phyloP scores from a whole-genome alignment of 495 filamentous ascomycete genomes.

The Podospora pseudopauciseta region DNA sequence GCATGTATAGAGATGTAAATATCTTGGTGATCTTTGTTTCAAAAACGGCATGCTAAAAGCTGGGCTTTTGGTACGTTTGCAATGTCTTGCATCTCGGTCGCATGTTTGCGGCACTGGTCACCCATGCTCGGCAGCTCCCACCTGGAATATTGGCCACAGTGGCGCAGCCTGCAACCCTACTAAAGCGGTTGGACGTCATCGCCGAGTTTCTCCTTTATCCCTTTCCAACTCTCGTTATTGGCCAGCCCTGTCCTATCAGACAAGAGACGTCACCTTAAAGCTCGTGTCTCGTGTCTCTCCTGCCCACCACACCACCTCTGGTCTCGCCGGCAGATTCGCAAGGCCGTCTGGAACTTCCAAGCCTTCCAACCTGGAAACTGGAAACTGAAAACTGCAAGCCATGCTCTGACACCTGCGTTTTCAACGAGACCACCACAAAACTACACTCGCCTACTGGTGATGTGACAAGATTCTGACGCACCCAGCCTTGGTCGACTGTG shows the following conservation, averaged over 20 bases:
- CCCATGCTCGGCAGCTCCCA: background rate
- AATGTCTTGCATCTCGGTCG: background rate
- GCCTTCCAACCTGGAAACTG: background rate
- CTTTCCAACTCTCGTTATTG: background rate
- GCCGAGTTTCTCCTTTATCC: background rate
- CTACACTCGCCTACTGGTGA: background rate
- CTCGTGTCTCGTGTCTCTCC: conserved; percentile 4
- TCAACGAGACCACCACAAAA: too few relatives aligned
- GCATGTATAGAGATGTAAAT: background rate
- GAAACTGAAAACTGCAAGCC: too few relatives aligned
- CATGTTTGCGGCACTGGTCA: conserved; percentile 3
- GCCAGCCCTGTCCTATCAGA: background rate
- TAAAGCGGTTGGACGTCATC: conserved; percentile 4
- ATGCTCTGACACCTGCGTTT: too few relatives aligned
- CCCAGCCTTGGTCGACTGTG: background rate
- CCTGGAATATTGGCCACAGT: background rate
- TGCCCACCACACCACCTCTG: background rate
- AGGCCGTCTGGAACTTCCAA: background rate
- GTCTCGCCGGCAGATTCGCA: background rate
- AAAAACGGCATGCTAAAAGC: background rate
- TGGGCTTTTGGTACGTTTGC: background rate
- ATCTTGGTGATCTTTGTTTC: background rate
- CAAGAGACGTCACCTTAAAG: background rate
- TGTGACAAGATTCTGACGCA: background rate
- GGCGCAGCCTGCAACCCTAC: background rate